A percentile compares a stretch with the other conserved stretches of the same genome.
Conservation (phyloP, 768 basidiomycete species). For the Mrakia gelida region DNA sequence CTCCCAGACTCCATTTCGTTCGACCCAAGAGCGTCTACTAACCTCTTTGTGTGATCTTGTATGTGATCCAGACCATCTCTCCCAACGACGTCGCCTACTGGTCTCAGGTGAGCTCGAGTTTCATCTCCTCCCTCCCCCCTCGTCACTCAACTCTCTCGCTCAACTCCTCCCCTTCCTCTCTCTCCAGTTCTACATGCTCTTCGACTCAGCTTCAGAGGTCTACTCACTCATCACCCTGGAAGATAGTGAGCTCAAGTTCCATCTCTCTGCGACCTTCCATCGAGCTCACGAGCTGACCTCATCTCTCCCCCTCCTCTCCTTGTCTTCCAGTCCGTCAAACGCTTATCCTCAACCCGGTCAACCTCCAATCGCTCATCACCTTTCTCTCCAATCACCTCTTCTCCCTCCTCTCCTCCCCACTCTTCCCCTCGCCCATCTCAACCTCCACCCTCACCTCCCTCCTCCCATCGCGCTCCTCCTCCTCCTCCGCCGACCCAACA, state of each 20-base stretch:
- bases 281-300: neutral
- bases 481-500: conserved; percentile 52
- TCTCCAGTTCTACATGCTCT: conserved; percentile 69
- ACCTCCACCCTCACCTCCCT: conserved; percentile 4
- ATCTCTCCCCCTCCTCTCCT: neutral
- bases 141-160: conserved; percentile 21
- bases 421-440: conserved; percentile 36
- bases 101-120: conserved; percentile 64
- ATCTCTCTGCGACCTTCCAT: conserved; percentile 16
- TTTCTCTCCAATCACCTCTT: conserved; percentile 53
- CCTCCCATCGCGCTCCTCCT: neutral
- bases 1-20: too few species aligned
- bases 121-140: neutral
- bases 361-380: conserved; percentile 73
- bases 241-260: conserved; percentile 57
- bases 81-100: conserved; percentile 65
- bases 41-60: neutral
- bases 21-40: conserved; percentile 17
- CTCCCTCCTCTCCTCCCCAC: conserved; percentile 39
- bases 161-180: neutral
- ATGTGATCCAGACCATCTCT: conserved; percentile 12
- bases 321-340: conserved; percentile 66
- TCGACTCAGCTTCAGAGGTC: conserved; percentile 85
- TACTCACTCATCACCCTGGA: conserved; percentile 82
- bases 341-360: conserved; percentile 75